Evolutionary conservation across 176 grass and related monocot species (phyloP), one percentile per base, ranked within the genome.

Genomic region (Lolium perenne): DNA sequence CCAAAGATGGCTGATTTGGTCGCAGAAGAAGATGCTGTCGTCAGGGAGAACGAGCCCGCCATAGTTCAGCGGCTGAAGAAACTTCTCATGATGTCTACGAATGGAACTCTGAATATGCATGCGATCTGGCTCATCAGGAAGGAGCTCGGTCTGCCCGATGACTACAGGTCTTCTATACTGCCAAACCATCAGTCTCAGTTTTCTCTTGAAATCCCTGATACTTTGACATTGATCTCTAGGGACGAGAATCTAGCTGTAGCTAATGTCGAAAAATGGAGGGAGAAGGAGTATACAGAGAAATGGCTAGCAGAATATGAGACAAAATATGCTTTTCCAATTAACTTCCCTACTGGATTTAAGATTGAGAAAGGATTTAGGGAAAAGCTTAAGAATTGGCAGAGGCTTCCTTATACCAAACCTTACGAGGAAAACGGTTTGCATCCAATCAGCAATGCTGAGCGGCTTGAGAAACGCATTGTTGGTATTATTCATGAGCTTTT

Each of bases 401-500:
- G 78, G 70, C 92, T 94, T 71, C 84, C 89, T 55, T 94, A 89
- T 15, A 82, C 80, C 29, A 87, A 91, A 40, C 87, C 92, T 76
- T 94, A 91, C 79, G 87, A 94, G 72, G 84, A 79, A 60, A 89
- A 83, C 64, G 84, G 15, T 57, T 18, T 18, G 1, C 78, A 85
- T 53, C 85, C 32, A 9, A 77, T 89, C 41, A 45, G n/a, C 56
- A 89, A 85, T 20, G 72, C 76, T 0, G 41, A 75, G 29, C 58
- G 81, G 32, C 83, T 91, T 76, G 84, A 94, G 83, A 94, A 92
- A 40, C 78, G 65, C 45, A 80, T 80, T 89, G 87, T 94, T 63
- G 87, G 90, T 83, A 77, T 94, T 80, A 78, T 90, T 86, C 90
- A 90, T 90, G 90, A 94, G 56, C 49, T 94, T 83, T 41, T 94